phyloP scores from a whole-genome alignment of 495 filamentous ascomycete species.

The Trichocladium antarcticum region DNA sequence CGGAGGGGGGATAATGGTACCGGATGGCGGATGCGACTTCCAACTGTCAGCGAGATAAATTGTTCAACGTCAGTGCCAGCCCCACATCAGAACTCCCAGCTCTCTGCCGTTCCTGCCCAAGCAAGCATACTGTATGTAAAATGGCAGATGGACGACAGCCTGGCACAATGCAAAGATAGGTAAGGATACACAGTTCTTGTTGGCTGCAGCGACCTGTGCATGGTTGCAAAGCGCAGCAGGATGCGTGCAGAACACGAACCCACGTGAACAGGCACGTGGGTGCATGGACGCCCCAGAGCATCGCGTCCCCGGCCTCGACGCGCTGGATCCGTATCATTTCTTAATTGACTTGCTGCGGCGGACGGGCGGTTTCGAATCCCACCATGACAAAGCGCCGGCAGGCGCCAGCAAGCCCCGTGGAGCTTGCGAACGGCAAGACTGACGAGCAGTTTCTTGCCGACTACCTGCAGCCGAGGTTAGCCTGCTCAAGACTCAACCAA shows the following conservation, averaged over 20 bases:
- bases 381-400: slow-evolving; percentile 26
- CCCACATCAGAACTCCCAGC: not conserved
- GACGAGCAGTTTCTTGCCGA: slow-evolving; percentile 36
- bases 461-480: slow-evolving; percentile 34
- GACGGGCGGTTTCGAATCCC: not conserved
- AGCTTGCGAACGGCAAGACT: slow-evolving; percentile 33
- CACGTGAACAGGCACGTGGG: not conserved
- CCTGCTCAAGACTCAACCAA: too few relatives aligned
- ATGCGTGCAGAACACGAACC: not conserved
- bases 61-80: not conserved
- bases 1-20: not conserved
- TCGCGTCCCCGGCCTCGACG: too few relatives aligned
- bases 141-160: too few relatives aligned
- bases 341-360: not conserved
- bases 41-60: not conserved
- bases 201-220: too few relatives aligned
- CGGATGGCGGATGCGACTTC: not conserved
- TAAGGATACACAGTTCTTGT: too few relatives aligned
- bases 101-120: too few relatives aligned
- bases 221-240: too few relatives aligned
- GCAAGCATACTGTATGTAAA: too few relatives aligned
- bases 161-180: too few relatives aligned
- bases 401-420: slow-evolving; percentile 31
- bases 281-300: too few relatives aligned
- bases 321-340: too few relatives aligned